Evolutionary conservation across 2,329 filamentous ascomycete genomes (phyloP).

Genomic region (Hypocrella siamensis): DNA sequence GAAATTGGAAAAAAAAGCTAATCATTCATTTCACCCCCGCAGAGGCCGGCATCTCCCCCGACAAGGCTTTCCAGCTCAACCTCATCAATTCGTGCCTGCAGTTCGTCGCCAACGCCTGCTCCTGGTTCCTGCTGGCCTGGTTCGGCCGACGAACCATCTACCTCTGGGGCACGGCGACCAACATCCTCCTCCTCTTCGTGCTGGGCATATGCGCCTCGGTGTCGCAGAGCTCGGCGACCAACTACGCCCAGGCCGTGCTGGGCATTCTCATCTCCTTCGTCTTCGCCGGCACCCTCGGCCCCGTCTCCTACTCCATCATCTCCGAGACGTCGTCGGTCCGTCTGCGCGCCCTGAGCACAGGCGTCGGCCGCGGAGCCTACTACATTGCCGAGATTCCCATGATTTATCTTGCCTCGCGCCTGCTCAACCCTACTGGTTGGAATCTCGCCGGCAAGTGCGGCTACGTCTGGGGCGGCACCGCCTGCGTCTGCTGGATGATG

Average conservation of each 20-base stretch:
- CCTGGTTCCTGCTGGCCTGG: conserved; percentile 18
- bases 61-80: conserved; percentile 10
- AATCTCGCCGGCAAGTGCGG: conserved; percentile 28
- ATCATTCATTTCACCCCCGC: not conserved
- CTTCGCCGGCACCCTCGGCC: conserved; percentile 20
- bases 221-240: conserved; percentile 13
- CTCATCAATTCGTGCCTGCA: conserved; percentile 12
- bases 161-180: conserved; percentile 18
- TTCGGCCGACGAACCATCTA: conserved; percentile 24
- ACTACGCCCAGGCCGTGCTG: conserved; percentile 20
- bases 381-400: conserved; percentile 25
- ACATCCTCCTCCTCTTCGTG: conserved; percentile 18
- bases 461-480: conserved; percentile 28
- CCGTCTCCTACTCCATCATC: conserved; percentile 23
- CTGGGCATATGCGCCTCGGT: conserved; percentile 20
- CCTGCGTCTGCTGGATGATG: conserved; percentile 16
- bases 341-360: conserved; percentile 22
- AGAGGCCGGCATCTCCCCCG: conserved; percentile 8
- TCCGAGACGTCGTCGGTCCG: conserved; percentile 27
- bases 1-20: not conserved
- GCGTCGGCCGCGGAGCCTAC: conserved; percentile 22
- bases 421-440: conserved; percentile 21
- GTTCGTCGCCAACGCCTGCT: conserved; percentile 18
- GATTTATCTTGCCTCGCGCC: conserved; percentile 21
- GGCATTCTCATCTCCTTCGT: conserved; percentile 23